Evolutionary conservation across 2,329 filamentous ascomycete genomes (phyloP), one percentile per base, ranked within the genome.

Genomic region (Hortaea werneckii): DNA sequence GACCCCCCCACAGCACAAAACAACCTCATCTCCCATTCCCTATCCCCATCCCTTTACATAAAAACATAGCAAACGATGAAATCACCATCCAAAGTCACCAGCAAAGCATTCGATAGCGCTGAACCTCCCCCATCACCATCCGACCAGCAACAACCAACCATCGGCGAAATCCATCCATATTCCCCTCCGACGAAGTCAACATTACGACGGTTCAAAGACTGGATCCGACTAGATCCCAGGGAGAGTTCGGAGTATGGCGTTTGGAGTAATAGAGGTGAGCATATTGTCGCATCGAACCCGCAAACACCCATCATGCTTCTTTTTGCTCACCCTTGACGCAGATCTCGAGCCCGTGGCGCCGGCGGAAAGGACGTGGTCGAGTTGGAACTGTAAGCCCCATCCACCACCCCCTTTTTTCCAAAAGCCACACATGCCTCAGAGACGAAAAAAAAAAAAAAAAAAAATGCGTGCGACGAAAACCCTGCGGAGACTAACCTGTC

Each of bases 261-360:
- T 40, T 49, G 46, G 49, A 47, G 40, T 37, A 48, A 48, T n/a
- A n/a, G n/a, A n/a, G n/a, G n/a, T n/a, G n/a, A n/a, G n/a, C n/a
- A n/a, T n/a, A n/a, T n/a, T n/a, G n/a, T n/a, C n/a, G n/a, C n/a
- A n/a, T n/a, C n/a, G n/a, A n/a, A n/a, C n/a, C n/a, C n/a, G n/a
- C n/a, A n/a, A n/a, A n/a, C n/a, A n/a, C n/a, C n/a, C n/a, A n/a
- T n/a, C n/a, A n/a, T n/a, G n/a, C n/a, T n/a, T n/a, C n/a, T n/a
- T n/a, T n/a, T n/a, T n/a, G n/a, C n/a, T 10, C 30, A 37, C 20
- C 27, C 9, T 2, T 27, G 5, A 6, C 5, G 4, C 28, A 43
- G 41, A 54, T 40, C 50, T 53, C 2, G 50, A 53, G 27, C 50
- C 53, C 7, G 48, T 35, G n/a, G 40, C 43, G 6, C 41, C 49